phyloP scores from a whole-genome alignment of 768 basidiomycete genomes.

The Agaricus subrufescens region DNA sequence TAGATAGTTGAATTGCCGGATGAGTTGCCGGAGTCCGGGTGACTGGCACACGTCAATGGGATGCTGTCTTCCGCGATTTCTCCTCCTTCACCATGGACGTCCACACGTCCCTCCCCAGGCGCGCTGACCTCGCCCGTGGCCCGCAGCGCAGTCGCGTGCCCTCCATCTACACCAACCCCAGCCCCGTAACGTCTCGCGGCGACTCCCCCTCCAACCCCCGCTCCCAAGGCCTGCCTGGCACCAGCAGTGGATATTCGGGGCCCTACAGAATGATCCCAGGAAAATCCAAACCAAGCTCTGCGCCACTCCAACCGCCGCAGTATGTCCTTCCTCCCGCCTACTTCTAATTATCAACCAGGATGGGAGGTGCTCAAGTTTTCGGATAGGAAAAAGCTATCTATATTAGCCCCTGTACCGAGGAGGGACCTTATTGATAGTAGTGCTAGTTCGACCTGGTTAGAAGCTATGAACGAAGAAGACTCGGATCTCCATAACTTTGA shows the following conservation, averaged over 20 bases:
- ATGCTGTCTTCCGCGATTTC: too few species aligned
- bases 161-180: conserved; percentile 21
- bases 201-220: conserved; percentile 1
- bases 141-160: conserved; percentile 13
- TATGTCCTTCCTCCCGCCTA: neutral
- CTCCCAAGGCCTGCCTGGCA: neutral
- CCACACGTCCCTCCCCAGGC: conserved; percentile 27
- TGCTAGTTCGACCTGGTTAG: conserved; percentile 58
- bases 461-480: conserved; percentile 14
- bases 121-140: neutral
- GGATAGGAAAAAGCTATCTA: conserved; percentile 21
- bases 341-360: neutral
- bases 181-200: conserved; percentile 17
- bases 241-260: neutral
- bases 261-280: conserved; percentile 9
- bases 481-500: conserved; percentile 14
- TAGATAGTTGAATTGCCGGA: conserved; percentile 1
- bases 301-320: neutral
- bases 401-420: conserved; percentile 63
- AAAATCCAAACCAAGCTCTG: neutral
- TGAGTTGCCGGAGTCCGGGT: neutral
- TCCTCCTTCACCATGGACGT: conserved; percentile 28
- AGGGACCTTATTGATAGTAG: conserved; percentile 58
- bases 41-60: neutral
- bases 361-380: neutral